Base-by-base conservation (phyloP, 2,329 filamentous ascomycete genomes). In the Botrytis tulipae region DNA sequence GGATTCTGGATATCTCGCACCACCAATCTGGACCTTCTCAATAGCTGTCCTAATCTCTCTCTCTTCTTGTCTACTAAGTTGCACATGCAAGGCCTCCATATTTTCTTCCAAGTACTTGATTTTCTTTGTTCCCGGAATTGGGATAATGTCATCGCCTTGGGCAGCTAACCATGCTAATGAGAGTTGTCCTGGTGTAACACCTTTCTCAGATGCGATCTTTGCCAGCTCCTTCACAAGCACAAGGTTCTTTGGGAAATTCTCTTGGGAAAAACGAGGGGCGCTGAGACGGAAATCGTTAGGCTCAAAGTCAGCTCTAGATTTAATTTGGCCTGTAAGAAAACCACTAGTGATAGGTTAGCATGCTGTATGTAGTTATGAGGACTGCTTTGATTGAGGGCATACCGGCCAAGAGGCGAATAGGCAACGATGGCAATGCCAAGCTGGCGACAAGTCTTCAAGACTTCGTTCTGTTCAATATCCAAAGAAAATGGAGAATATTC, bases 371-470 rank as follows among this genome's bases (percentile, higher is more conserved):
- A 44, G 4, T 20, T 61, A 5, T 16, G 8, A 4, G 29, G 16
- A 37, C 14, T 37, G 20, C 20, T 60, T 61, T 7, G 29, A 29
- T 60, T 57, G 84, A 40, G 29, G 2, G 22, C 65, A 18, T 73
- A 73, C 71, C 71, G 71, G 3, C 88, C 88, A 6, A 92, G 84
- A 2, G 89, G 89, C 20, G 85, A 86, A 81, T 89, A 90, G 1
- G 87, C 85, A 3, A 92, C 84, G 6, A 88, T 81, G 1, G 87
- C 82, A 4, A 89, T 82, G 1, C 88, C 88, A 3, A 91, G 85
- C 77, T 90, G 87, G 25, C 86, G 84, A 74, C 84, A 87, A 0
- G 88, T 88, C 40, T 83, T 80, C 1, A 91, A 82, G 1, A 91
- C 81, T 37, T 84, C 79, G 1, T 84, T 85, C 8, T 82, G 79